Conservation (phyloP, 2,329 filamentous ascomycete species). For the Colletotrichum zoysiae region DNA sequence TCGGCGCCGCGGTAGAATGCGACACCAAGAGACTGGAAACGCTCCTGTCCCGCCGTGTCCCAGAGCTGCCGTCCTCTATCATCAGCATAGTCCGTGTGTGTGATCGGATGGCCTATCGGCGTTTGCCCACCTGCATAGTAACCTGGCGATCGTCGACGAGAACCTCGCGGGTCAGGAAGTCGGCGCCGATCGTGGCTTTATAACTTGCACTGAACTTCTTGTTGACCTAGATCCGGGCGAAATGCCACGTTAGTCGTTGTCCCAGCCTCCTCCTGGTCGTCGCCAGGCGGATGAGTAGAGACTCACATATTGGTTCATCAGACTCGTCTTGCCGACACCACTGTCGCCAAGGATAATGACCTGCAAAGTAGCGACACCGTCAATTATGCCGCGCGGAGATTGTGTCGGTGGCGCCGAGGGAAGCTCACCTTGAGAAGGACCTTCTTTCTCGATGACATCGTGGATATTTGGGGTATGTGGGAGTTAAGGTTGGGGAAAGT, state of each 20-base stretch:
- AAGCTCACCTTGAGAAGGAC: conserved; percentile 83
- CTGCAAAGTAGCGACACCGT: conserved; percentile 60
- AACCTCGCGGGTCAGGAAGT: conserved; percentile 98
- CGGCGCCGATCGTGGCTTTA: conserved; percentile 98
- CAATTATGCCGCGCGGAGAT: conserved; percentile 26
- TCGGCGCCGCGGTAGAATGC: conserved; percentile 98
- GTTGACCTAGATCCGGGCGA: conserved; percentile 81
- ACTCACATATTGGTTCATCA: conserved; percentile 99
- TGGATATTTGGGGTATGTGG: conserved; percentile 45
- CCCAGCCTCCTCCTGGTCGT: neutral
- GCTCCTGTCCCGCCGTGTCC: conserved; percentile 97
- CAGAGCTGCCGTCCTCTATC: conserved; percentile 74
- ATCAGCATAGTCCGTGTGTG: conserved; percentile 13
- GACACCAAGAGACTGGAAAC: conserved; percentile 96
- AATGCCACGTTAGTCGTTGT: conserved; percentile 13
- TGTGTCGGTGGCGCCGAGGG: conserved; percentile 4
- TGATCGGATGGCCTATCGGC: conserved; percentile 27
- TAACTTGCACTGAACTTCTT: conserved; percentile 99
- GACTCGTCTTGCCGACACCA: conserved; percentile 98
- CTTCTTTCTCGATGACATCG: conserved; percentile 88
- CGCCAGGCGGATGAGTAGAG: conserved; percentile 7
- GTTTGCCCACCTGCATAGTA: conserved; percentile 86
- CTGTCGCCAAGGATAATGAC: conserved; percentile 99
- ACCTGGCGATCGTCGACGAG: conserved; percentile 96
- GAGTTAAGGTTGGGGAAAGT: conserved; percentile 1